Evolutionary conservation across 805 yeast genomes (phyloP).

Genomic region (Schwanniomyces vanrijiae): DNA sequence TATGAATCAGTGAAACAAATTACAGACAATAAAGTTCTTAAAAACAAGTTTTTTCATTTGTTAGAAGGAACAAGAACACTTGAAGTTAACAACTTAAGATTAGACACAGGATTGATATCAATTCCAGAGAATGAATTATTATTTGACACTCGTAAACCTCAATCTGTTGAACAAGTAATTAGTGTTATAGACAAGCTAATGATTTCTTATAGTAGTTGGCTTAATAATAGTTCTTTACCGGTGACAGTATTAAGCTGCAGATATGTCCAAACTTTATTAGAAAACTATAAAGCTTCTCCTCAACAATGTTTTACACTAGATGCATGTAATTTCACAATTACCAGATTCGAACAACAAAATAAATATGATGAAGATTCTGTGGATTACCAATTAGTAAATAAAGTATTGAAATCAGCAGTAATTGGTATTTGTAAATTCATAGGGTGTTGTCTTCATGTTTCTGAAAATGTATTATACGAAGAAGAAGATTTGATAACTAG

Average conservation of each 20-base stretch:
- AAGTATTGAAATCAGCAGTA: constrained; percentile 50
- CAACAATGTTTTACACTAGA: constrained; percentile 5
- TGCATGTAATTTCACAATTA: constrained; percentile 12
- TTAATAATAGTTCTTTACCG: constrained; percentile 70
- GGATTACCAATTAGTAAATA: constrained; percentile 41
- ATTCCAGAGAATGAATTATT: constrained; percentile 43
- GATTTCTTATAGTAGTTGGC: constrained; percentile 66
- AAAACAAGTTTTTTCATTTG: constrained; percentile 60
- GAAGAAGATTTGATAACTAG: constrained; percentile 75
- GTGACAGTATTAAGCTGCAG: constrained; percentile 76
- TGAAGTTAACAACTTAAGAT: constrained; percentile 66
- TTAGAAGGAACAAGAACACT: constrained; percentile 86
- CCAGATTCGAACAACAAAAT: constrained; percentile 10
- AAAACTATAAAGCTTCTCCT: constrained; percentile 31
- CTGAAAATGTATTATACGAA: constrained; percentile 63
- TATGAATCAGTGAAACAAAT: constrained; percentile 39
- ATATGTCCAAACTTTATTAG: constrained; percentile 62
- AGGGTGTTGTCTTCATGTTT: constrained; percentile 45
- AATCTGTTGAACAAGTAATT: constrained; percentile 40
- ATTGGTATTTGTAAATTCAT: constrained; percentile 57
- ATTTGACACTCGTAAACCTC: constrained; percentile 45
- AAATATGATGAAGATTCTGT: constrained; percentile 8
- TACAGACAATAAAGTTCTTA: constrained; percentile 55
- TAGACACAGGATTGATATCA: constrained; percentile 76
- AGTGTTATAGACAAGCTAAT: constrained; percentile 56